phyloP scores from a whole-genome alignment of 768 basidiomycete species.

The Suillus discolor region DNA sequence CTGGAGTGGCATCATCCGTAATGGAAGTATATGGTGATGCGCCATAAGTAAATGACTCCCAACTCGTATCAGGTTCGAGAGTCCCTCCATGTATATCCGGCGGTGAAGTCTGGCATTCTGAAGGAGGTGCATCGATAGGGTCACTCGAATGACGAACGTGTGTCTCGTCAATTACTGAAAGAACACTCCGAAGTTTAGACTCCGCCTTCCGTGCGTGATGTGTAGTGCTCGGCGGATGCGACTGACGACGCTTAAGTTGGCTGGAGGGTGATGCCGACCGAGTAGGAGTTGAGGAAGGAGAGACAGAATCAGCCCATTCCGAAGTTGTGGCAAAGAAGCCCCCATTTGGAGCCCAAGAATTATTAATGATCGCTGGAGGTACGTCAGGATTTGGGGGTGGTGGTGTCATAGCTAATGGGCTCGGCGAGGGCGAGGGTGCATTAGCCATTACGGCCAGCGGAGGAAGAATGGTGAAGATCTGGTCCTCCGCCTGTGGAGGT shows the following conservation, averaged over 20 bases:
- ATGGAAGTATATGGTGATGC: conserved; percentile 36
- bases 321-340: conserved; percentile 52
- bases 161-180: conserved; percentile 71
- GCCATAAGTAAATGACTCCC: conserved; percentile 44
- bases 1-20: conserved; percentile 49
- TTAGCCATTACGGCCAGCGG: conserved; percentile 80
- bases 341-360: conserved; percentile 55
- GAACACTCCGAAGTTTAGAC: conserved; percentile 69
- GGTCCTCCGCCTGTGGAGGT: conserved; percentile 82
- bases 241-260: conserved; percentile 48
- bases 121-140: conserved; percentile 13
- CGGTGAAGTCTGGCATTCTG: conserved; percentile 26
- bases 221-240: conserved; percentile 44
- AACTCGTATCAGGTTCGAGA: conserved; percentile 36
- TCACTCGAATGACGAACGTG: conserved; percentile 39
- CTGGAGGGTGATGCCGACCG: conserved; percentile 55
- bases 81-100: conserved; percentile 32
- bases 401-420: conserved; percentile 53
- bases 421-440: conserved; percentile 58
- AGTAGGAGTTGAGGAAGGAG: conserved; percentile 43
- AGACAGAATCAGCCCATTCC: conserved; percentile 54
- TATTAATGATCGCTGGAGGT: conserved; percentile 37
- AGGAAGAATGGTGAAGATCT: conserved; percentile 91
- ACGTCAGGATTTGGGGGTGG: conserved; percentile 43
- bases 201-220: conserved; percentile 57